A percentile compares a stretch with the other conserved stretches of the same genome.
phyloP scores from a whole-genome alignment of 805 yeast genomes.

The Monosporozyma servazzii region DNA sequence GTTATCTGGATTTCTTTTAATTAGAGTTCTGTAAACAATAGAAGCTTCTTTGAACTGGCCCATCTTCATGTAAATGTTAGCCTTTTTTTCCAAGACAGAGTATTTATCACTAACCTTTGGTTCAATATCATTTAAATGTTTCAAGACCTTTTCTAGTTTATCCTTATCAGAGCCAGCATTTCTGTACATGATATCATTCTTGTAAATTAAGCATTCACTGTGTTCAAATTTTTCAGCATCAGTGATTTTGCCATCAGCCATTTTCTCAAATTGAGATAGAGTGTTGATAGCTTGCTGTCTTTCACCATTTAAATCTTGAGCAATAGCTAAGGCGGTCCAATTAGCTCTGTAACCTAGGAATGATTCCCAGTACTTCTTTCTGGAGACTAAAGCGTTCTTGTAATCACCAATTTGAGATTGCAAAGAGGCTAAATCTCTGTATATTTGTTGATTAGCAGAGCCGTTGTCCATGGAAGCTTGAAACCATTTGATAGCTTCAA shows the following conservation, averaged over 20 bases:
- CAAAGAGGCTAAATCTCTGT: constrained; percentile 71
- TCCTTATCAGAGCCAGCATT: constrained; percentile 41
- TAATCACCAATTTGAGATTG: constrained; percentile 76
- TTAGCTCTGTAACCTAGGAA: constrained; percentile 79
- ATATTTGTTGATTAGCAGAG: constrained; percentile 65
- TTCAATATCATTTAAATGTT: constrained; percentile 46
- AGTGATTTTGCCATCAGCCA: constrained; percentile 58
- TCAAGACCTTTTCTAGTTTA: constrained; percentile 49
- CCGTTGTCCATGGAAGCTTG: constrained; percentile 68
- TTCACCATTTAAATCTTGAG: constrained; percentile 69
- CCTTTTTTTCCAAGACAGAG: constrained; percentile 57
- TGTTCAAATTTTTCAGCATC: constrained; percentile 66
- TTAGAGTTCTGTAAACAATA: constrained; percentile 51
- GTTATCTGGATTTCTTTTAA: constrained; percentile 82
- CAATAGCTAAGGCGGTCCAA: constrained; percentile 84
- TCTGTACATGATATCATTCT: constrained; percentile 54
- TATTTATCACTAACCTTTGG: constrained; percentile 48
- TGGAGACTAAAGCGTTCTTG: constrained; percentile 48
- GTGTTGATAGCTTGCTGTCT: constrained; percentile 61
- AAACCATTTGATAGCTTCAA: constrained; percentile 72
- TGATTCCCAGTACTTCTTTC: constrained; percentile 59
- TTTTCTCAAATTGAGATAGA: constrained; percentile 63
- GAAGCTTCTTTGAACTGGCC: constrained; percentile 58
- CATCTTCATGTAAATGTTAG: constrained; percentile 49
- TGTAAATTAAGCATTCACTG: constrained; percentile 71